Evolutionary conservation across 2,329 filamentous ascomycete species (phyloP), one percentile per base, ranked within the genome.

Genomic region (Botrytis aclada): DNA sequence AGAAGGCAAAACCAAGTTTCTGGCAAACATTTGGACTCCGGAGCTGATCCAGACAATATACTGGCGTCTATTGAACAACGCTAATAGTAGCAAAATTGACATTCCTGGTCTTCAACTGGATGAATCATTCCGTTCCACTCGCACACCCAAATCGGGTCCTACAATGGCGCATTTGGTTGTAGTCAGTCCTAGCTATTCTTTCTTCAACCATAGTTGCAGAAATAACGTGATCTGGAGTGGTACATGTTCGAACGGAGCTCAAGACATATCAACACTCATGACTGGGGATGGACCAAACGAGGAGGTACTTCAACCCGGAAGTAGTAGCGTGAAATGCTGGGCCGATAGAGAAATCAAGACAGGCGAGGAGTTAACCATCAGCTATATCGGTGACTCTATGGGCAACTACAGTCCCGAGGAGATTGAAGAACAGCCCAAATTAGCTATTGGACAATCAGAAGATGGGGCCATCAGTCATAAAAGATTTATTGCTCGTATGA

Each of bases 181-280:
- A 9, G 22, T 80, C 7, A 79, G 77, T 58, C 74, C 76, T 0
- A 75, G 77, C 29, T 80, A 79, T 51, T 64, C 80, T 0, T 80
- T 80, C 66, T 75, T 80, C 45, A 80, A 80, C 29, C 79, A 80
- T 65, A 76, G 73, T 16, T 80, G 79, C 67, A 39, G 74, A 9
- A 75, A 76, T 0, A 80, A 80, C 43, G 66, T 78, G 3, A 64
- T n/a, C 4, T 80, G 79, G 79, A 74, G 76, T 25, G 75, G 76
- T 6, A 72, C 74, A 10, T 61, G 71, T 4, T 70, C 73, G 0
- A 43, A 74, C 22, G 69, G 63, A 16, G 41, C 61, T 3, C 71
- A 75, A 0, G 62, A 64, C 5, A 62, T 77, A 25, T 22, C 39
- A 0, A 70, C 66, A 71, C 45, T 77, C 14, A 37, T 37, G 20